phyloP scores from a whole-genome alignment of 2,329 filamentous ascomycete species.

The Verticillium albo-atrum region DNA sequence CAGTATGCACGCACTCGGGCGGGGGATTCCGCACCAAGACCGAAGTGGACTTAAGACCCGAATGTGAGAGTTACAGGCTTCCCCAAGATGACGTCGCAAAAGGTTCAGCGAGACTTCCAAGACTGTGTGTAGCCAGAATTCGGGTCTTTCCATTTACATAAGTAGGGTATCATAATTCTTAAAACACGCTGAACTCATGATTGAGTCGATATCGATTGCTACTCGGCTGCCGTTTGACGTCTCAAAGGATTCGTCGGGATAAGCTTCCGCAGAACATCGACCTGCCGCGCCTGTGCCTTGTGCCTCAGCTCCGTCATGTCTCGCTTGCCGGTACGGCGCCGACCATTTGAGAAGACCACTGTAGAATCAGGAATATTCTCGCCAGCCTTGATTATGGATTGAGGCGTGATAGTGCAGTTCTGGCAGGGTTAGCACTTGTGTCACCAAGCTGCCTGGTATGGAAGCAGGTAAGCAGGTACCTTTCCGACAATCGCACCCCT shows the following conservation, averaged over 20 bases:
- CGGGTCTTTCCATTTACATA: background rate
- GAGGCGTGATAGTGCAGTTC: constrained; percentile 67
- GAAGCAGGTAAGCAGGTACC: no score
- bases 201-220: background rate
- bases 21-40: no score
- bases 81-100: no score
- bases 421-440: constrained; percentile 21
- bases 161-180: background rate
- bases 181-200: background rate
- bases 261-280: constrained; percentile 62
- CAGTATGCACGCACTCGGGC: no score
- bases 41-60: no score
- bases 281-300: constrained; percentile 61
- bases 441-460: background rate
- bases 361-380: constrained; percentile 61
- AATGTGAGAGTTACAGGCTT: no score
- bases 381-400: constrained; percentile 53
- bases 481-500: constrained; percentile 59
- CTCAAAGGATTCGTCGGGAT: constrained; percentile 60
- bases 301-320: constrained; percentile 60
- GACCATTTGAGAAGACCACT: constrained; percentile 64
- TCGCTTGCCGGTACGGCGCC: constrained; percentile 52
- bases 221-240: constrained; percentile 22
- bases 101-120: no score
- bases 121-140: no score